Base-by-base conservation (phyloP, 768 basidiomycete genomes). In the Kwoniella sp. region DNA sequence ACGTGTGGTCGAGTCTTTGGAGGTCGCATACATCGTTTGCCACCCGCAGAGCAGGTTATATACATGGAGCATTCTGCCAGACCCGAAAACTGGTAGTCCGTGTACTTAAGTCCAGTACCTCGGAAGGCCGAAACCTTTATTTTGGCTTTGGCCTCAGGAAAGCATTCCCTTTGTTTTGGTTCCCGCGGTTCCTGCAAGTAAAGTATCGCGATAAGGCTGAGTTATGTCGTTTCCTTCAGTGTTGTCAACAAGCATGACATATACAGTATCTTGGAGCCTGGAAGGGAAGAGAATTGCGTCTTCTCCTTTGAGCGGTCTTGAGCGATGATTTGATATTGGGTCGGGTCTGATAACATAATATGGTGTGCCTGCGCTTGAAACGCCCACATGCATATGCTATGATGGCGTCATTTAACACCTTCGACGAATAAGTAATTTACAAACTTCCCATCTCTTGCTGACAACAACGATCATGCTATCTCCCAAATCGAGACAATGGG, bases 331-430 rank as follows among this genome's bases (percentile, higher is more conserved):
- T 55, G 54, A 55, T 55, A 30, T 55, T n/a, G 20, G 52, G 52
- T 31, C 4, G 31, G 17, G 11, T 30, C 4, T 22, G 31, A 55
- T 45, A 45, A 45, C 41, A 45, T 45, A 45, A 45, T 45, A 45
- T 45, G 41, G 41, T 45, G 41, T 45, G 41, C 41, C 41, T 45
- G 41, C 41, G 41, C 41, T 17, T 20, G 41, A 45, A 45, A 45
- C 41, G 41, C 41, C 41, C 41, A 9, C 41, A 45, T 45, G 41
- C 8, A 11, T 4, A 55, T 30, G 15, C 23, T n/a, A 51, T 51
- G 22, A 55, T 55, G 29, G 54, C 54, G 54, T 55, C 54, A 55
- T 55, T 34, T 29, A 55, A 29, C 54, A 55, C 34, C 54, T 55
- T 55, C 54, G 34, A 55, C 5, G 20, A 23, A 51, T 22, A 51